These are phyloP conservation scores for Glebionis coronaria DNA, from an alignment of 129 eudicot genomes.

Conservation along the genomic window DNA sequence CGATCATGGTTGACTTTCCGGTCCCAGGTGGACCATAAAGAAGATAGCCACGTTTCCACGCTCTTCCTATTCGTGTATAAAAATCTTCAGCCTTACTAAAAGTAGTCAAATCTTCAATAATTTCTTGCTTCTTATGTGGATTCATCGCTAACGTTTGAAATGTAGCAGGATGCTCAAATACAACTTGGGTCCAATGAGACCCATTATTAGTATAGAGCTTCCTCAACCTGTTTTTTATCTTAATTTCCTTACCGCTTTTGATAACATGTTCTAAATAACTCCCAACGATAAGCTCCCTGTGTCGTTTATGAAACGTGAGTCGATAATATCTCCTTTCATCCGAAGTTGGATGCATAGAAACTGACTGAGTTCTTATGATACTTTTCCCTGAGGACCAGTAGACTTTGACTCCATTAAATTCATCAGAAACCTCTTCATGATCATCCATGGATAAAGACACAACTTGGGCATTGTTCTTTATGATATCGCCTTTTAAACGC, in stretches of 20 bases:
- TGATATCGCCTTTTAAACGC: slow-evolving; percentile 31
- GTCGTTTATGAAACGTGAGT: slow-evolving; percentile 41
- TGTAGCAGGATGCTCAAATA: slow-evolving; percentile 43
- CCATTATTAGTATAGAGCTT: slow-evolving; percentile 40
- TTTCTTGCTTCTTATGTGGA: slow-evolving; percentile 28
- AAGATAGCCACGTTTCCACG: slow-evolving; percentile 48
- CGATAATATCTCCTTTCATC: slow-evolving; percentile 41
- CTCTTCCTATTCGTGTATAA: slow-evolving; percentile 31
- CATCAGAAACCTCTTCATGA: slow-evolving; percentile 45
- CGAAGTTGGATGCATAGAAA: slow-evolving; percentile 14
- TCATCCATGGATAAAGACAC: slow-evolving; percentile 42
- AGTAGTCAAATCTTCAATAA: slow-evolving; percentile 31
- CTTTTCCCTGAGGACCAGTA: slow-evolving; percentile 37
- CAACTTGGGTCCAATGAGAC: slow-evolving; percentile 29
- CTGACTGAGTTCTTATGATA: neutral
- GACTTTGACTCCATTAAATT: slow-evolving; percentile 43
- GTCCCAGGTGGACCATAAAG: slow-evolving; percentile 44
- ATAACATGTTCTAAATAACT: slow-evolving; percentile 40
- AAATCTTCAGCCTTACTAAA: slow-evolving; percentile 38
- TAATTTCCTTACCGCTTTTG: slow-evolving; percentile 40
- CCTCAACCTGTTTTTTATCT: slow-evolving; percentile 24
- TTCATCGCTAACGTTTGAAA: slow-evolving; percentile 34
- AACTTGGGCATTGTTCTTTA: slow-evolving; percentile 17
- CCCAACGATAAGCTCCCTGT: slow-evolving; percentile 29
- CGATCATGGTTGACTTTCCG: slow-evolving; percentile 44